Base-by-base conservation (phyloP, 2,329 filamentous ascomycete species). In the Nannizziopsis arthrosporioides region DNA sequence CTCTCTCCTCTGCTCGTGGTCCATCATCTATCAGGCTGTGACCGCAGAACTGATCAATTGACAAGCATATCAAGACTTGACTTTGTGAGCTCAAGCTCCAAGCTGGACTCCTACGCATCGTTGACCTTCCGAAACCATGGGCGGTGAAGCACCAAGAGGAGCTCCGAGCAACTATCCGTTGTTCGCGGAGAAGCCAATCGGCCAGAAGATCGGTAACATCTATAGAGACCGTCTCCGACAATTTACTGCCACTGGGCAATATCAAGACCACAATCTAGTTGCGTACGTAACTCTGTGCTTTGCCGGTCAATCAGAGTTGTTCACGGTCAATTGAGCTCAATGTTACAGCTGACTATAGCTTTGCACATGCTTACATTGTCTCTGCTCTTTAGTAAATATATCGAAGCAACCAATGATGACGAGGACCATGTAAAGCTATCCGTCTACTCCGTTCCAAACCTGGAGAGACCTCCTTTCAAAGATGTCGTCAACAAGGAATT, bases 211-310 rank as follows among this genome's bases (percentile, higher is more conserved):
- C 65, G 75, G 81, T 57, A 79, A 78, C 63, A 87, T 95, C 66
- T 93, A 94, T 70, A 83, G 81, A 60, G 81, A 87, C 57, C 82
- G 90, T 47, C 81, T 96, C 61, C 73, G 76, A 52, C 82, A 85
- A 59, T 94, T 95, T 68, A 88, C 85, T 51, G 77, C 77, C 51
- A 72, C 71, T 42, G 88, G 88, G 43, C 85, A 93, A 67, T 94
- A 88, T 69, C 74, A 82, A 53, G 75, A 76, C 50, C 75, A 85
- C 56, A 88, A 88, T 59, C 73, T 94, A 41, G 71, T 81, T 50
- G 78, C 83, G 78, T 85, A 70, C 54, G 79, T 64, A 37, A 14
- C 15, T 34, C 14, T 22, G 39, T 18, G 11, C 10, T 30, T 42
- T 38, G 15, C 27, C 14, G 1, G 42, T 46, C 31, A 43, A 15